Percentiles rank a stretch among this genome's conserved stretches.
These are phyloP conservation scores for Aspergillus baeticus DNA, from an alignment of 495 filamentous ascomycete genomes.

Conservation along the genomic window DNA sequence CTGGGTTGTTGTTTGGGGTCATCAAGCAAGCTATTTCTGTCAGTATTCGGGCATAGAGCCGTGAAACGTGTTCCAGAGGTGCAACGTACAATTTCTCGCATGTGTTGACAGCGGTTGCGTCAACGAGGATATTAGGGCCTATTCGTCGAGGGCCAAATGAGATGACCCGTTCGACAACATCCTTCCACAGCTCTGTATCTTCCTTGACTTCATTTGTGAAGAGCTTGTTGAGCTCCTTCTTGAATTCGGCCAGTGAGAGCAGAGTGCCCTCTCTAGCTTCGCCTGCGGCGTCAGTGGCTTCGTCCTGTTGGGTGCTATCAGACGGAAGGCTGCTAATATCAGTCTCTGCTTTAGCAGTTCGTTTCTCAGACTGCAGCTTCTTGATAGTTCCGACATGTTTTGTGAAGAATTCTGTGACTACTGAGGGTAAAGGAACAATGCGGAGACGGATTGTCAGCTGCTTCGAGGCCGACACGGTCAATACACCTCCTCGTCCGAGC, in stretches of 20 bases:
- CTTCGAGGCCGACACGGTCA: slow-evolving; percentile 75
- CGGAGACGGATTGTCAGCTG: slow-evolving; percentile 75
- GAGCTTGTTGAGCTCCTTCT: slow-evolving; percentile 61
- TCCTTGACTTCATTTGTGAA: slow-evolving; percentile 60
- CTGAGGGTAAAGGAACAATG: slow-evolving; percentile 74
- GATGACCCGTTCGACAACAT: slow-evolving; percentile 74
- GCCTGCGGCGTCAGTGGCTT: slow-evolving; percentile 39
- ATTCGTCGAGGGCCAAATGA: slow-evolving; percentile 85
- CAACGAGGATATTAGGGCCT: slow-evolving; percentile 89
- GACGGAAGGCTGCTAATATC: slow-evolving; percentile 31
- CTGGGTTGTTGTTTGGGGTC: slow-evolving; percentile 36
- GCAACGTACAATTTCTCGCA: slow-evolving; percentile 69
- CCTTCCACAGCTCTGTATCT: slow-evolving; percentile 73
- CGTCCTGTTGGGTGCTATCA: slow-evolving; percentile 28
- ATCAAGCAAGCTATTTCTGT: slow-evolving; percentile 33
- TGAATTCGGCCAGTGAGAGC: slow-evolving; percentile 73
- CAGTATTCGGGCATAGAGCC: no score
- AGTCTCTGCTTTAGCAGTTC: slow-evolving; percentile 35
- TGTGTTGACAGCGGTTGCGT: slow-evolving; percentile 69
- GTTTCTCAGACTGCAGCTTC: slow-evolving; percentile 68
- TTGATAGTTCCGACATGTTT: slow-evolving; percentile 80
- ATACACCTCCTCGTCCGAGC: slow-evolving; percentile 78
- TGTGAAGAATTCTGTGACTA: slow-evolving; percentile 80
- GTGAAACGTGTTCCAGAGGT: not conserved
- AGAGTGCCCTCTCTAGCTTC: slow-evolving; percentile 52